Evolutionary conservation across 2,329 filamentous ascomycete genomes (phyloP).

Genomic region (Lachnellula occidentalis): DNA sequence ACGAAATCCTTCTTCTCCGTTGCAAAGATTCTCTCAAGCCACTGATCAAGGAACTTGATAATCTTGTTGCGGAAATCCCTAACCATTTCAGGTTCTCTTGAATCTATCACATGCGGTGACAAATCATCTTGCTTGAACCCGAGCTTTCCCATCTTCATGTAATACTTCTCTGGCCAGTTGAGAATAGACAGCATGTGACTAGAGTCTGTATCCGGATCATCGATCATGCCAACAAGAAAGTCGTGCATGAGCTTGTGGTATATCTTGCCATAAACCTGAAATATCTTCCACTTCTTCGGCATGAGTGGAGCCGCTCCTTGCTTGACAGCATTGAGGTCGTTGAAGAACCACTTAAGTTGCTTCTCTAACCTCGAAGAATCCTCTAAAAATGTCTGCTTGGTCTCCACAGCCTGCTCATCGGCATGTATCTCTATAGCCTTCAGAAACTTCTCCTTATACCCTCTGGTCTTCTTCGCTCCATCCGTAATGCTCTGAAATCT

Average conservation of each 20-base stretch:
- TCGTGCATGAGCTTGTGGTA: slow-evolving; percentile 97
- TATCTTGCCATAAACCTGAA: slow-evolving; percentile 81
- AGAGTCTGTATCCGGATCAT: slow-evolving; percentile 78
- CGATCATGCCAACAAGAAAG: slow-evolving; percentile 75
- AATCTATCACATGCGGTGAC: slow-evolving; percentile 80
- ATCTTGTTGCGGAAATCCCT: slow-evolving; percentile 93
- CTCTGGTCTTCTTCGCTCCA: slow-evolving; percentile 83
- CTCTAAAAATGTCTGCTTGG: slow-evolving; percentile 67
- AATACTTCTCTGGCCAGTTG: slow-evolving; percentile 93
- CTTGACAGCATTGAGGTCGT: slow-evolving; percentile 91
- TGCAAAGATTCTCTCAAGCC: slow-evolving; percentile 88
- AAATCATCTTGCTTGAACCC: slow-evolving; percentile 75
- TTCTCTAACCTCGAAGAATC: slow-evolving; percentile 83
- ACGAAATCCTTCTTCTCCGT: slow-evolving; percentile 78
- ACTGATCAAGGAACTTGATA: slow-evolving; percentile 91
- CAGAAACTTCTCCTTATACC: slow-evolving; percentile 95
- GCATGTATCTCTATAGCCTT: slow-evolving; percentile 61
- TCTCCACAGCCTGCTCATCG: slow-evolving; percentile 53
- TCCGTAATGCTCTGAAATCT: slow-evolving; percentile 94
- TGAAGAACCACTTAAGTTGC: slow-evolving; percentile 92
- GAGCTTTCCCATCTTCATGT: slow-evolving; percentile 89
- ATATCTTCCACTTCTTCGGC: slow-evolving; percentile 95
- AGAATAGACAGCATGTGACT: slow-evolving; percentile 87
- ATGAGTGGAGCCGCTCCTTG: slow-evolving; percentile 87
- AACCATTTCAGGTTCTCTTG: slow-evolving; percentile 82